These are phyloP conservation scores for Colletotrichum sp. DNA, from an alignment of 2,329 filamentous ascomycete species.

Conservation along the genomic window DNA sequence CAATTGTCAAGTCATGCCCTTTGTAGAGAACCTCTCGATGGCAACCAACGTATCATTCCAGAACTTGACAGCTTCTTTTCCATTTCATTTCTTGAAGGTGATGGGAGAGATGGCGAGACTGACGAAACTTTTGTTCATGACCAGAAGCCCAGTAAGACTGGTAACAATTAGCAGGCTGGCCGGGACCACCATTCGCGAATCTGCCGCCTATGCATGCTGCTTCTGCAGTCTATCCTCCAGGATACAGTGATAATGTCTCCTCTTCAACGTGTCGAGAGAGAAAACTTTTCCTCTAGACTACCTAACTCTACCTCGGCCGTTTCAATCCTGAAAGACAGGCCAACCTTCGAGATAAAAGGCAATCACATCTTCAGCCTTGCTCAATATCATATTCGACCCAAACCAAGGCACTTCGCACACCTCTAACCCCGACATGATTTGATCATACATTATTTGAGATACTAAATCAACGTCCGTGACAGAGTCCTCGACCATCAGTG, in stretches of 20 bases:
- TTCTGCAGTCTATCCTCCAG: too few species aligned
- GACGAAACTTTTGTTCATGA: not conserved
- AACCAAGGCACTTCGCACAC: not conserved
- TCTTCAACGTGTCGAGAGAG: too few species aligned
- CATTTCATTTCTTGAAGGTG: accelerated
- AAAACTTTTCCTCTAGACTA: accelerated
- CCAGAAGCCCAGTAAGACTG: not conserved
- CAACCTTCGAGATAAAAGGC: too few species aligned
- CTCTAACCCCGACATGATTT: accelerated
- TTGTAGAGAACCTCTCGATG: not conserved
- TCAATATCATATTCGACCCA: not conserved
- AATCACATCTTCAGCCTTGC: not conserved
- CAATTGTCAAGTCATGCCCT: accelerated
- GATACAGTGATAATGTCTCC: too few species aligned
- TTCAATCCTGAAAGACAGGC: too few species aligned
- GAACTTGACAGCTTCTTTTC: not conserved
- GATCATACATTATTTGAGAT: accelerated
- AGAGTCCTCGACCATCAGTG: accelerated
- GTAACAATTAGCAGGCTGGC: too few species aligned
- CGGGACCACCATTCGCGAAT: not conserved
- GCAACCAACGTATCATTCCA: accelerated
- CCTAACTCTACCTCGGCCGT: too few species aligned
- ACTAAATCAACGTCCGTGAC: not conserved
- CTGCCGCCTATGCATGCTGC: too few species aligned
- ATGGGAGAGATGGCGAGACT: not conserved